phyloP scores from a whole-genome alignment of 129 eudicot genomes.

The Lonicera japonica region DNA sequence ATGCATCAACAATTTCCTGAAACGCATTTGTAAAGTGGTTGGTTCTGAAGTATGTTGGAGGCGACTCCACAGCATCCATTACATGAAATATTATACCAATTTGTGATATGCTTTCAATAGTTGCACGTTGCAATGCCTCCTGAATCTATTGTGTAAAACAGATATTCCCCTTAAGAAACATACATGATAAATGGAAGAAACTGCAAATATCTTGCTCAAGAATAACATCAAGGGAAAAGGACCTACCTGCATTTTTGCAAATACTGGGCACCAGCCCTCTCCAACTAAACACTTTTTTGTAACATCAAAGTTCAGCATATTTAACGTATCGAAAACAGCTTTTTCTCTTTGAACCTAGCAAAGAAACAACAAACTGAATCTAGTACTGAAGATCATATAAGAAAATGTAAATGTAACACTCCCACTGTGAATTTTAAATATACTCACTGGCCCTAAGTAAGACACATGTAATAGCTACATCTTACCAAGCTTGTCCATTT shows the following conservation, averaged over 20 bases:
- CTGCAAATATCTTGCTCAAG: background rate
- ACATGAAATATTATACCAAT: slow-evolving; percentile 91
- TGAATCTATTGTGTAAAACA: slow-evolving; percentile 53
- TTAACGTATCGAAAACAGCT: slow-evolving; percentile 91
- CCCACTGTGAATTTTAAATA: no score
- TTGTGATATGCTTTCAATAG: slow-evolving; percentile 92
- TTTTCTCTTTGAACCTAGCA: slow-evolving; percentile 93
- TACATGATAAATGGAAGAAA: slow-evolving; percentile 7
- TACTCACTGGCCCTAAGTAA: background rate
- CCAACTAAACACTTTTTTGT: slow-evolving; percentile 98
- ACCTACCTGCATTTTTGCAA: slow-evolving; percentile 80
- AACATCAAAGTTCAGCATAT: slow-evolving; percentile 96
- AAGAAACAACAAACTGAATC: slow-evolving; percentile 2
- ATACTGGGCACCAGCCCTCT: slow-evolving; percentile 98
- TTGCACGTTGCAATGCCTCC: slow-evolving; percentile 93
- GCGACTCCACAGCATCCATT: slow-evolving; percentile 77
- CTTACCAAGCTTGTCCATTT: slow-evolving; percentile 85
- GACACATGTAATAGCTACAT: slow-evolving; percentile 9
- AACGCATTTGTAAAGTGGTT: slow-evolving; percentile 77
- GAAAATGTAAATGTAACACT: no score
- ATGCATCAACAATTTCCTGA: slow-evolving; percentile 98
- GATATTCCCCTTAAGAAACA: background rate
- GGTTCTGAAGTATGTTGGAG: slow-evolving; percentile 98
- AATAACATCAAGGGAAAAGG: background rate
- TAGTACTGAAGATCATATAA: no score